phyloP scores from a whole-genome alignment of 1,139 yeast species.

The Zygoascus meyerae region DNA sequence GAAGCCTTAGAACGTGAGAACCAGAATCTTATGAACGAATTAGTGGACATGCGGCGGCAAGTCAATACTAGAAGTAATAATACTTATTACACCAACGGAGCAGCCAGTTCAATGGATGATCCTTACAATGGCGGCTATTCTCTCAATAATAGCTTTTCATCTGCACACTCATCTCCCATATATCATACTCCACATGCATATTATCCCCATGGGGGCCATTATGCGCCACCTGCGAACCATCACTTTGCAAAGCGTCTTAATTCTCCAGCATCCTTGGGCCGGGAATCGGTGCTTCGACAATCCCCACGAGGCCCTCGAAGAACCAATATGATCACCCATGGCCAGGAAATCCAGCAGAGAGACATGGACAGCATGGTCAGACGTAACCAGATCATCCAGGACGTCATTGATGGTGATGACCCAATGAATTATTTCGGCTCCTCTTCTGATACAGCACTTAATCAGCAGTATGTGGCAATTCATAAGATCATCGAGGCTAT shows the following conservation, averaged over 20 bases:
- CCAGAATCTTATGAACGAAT: conserved; percentile 3
- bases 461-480: conserved; percentile 1
- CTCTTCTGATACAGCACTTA: conserved; percentile 3
- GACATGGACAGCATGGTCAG: conserved; percentile 2
- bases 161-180: neutral
- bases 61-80: conserved; percentile 4
- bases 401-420: conserved; percentile 6
- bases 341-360: neutral
- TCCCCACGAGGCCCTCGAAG: neutral
- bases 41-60: conserved; percentile 4
- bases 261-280: neutral
- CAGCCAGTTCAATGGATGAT: neutral
- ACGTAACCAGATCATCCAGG: conserved; percentile 5
- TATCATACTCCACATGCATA: neutral
- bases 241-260: neutral
- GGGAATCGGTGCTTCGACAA: neutral
- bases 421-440: conserved; percentile 3
- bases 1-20: conserved; percentile 9
- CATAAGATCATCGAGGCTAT: conserved; percentile 1
- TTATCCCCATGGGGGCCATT: neutral
- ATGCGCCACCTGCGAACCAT: neutral
- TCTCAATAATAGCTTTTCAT: neutral
- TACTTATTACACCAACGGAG: conserved; percentile 2
- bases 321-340: no score
- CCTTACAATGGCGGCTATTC: neutral